Evolutionary conservation across 2,329 filamentous ascomycete species (phyloP), one percentile per base, ranked within the genome.

Genomic region (Phaeosphaeria sp.): DNA sequence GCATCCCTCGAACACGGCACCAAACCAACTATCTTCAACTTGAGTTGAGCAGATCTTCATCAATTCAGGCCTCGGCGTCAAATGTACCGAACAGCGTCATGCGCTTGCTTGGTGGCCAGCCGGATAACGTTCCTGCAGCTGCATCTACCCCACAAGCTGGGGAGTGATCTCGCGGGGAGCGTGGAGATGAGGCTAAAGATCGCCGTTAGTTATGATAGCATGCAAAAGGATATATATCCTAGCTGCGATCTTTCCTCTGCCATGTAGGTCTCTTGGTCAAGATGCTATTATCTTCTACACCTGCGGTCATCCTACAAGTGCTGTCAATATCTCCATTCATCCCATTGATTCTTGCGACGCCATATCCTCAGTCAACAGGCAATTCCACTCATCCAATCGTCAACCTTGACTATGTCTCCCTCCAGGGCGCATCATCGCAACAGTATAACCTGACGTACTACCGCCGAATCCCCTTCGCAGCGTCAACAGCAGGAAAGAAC

Each of bases 381-480:
- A 63, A 65, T 56, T 43, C 50, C 18, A 54, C 67, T 9, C 49
- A 52, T 11, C 72, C 70, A 3, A 49, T 67, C 7, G 67, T 74
- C n/a, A 49, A 60, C 11, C 72, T 78, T 22, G 67, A 73, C 56
- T 77, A 77, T 49, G 72, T 71, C 25, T 80, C 76, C 18, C 86
- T 87, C 59, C 76, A 80, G 61, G 85, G 86, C 18, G 79, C 81
- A 46, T 84, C 84, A 63, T 81, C 81, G 18, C 59, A 74, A 8
- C 64, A 70, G 2, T 87, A 87, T 66, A 86, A 87, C 65, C 81
- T 87, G 43, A 83, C 81, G 24, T 86, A 87, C 73, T 88, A 81
- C 74, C 83, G 82, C 59, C 87, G 84, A 64, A 87, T 89, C 49
- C 86, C 86, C 17, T 89, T 84, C 64, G 86, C 83, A 5, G 83